Evolutionary conservation across 2,329 filamentous ascomycete genomes (phyloP).

Genomic region (Fusarium abutilonis): DNA sequence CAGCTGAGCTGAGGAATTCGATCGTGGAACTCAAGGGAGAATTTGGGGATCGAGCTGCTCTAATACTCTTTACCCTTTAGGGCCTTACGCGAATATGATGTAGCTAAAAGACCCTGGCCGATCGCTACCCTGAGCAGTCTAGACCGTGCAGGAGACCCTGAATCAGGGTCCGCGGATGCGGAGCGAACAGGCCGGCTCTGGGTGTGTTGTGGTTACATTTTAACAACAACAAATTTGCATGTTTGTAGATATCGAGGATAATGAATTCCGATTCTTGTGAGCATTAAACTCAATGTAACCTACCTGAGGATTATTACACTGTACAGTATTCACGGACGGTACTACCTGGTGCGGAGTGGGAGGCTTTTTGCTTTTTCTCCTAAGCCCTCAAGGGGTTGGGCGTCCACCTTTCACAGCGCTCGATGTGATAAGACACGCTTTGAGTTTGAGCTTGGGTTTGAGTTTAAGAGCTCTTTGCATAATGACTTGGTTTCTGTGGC

Average conservation of each 20-base stretch:
- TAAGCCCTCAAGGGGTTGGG: neutral
- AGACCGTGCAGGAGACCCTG: slow-evolving; percentile 17
- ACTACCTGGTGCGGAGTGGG: neutral
- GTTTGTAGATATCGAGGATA: neutral
- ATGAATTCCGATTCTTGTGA: neutral
- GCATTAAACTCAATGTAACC: neutral
- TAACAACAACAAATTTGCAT: neutral
- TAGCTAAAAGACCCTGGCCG: slow-evolving; percentile 5
- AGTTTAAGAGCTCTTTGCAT: slow-evolving; percentile 1
- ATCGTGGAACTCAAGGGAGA: slow-evolving; percentile 8
- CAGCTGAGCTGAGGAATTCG: neutral
- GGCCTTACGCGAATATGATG: slow-evolving; percentile 5
- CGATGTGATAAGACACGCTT: neutral
- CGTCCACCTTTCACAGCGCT: slow-evolving; percentile 4
- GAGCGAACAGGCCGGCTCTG: slow-evolving; percentile 9
- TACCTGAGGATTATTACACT: neutral
- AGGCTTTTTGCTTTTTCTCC: slow-evolving; percentile 4
- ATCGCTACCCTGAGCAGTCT: slow-evolving; percentile 14
- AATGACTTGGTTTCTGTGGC: neutral
- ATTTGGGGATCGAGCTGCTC: slow-evolving; percentile 13
- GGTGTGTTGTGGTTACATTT: neutral
- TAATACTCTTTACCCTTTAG: slow-evolving; percentile 16
- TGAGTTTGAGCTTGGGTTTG: too few species aligned
- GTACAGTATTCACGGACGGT: neutral
- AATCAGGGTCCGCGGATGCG: slow-evolving; percentile 27